Conservation (phyloP, 148 eudicot species). For the Vaccinium vitisidaea region DNA sequence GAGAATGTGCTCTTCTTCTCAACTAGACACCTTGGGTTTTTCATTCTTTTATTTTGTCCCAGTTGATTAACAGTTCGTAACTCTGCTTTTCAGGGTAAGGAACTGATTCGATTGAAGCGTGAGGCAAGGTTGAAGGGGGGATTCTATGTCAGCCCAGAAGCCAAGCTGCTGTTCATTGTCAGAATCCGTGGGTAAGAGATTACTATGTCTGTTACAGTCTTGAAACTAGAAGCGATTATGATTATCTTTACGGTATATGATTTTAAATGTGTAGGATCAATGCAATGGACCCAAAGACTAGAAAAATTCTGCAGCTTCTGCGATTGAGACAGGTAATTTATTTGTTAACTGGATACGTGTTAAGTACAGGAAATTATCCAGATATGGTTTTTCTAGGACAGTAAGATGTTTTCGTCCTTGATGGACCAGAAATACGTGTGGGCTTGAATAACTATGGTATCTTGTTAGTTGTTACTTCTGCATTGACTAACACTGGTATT, state of each 20-base stretch:
- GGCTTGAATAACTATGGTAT: neutral
- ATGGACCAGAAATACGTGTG: neutral
- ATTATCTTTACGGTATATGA: neutral
- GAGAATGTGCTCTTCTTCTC: neutral
- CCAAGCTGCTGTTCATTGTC: conserved; percentile 71
- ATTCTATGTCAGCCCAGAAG: conserved; percentile 82
- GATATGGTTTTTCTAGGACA: neutral
- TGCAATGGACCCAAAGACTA: conserved; percentile 45
- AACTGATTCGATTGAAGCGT: conserved; percentile 58
- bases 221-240: neutral
- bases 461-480: neutral
- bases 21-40: neutral
- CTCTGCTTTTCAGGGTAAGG: conserved; percentile 42
- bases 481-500: neutral
- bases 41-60: neutral
- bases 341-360: neutral
- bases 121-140: conserved; percentile 81
- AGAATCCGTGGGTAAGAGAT: conserved; percentile 66
- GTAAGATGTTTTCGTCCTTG: neutral
- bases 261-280: conserved; percentile 30
- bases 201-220: neutral
- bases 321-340: conserved; percentile 41
- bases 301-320: conserved; percentile 43
- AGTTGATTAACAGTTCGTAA: neutral
- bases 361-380: too few relatives aligned